Evolutionary conservation across 768 basidiomycete genomes (phyloP).

Genomic region (Lyophyllum decastes): DNA sequence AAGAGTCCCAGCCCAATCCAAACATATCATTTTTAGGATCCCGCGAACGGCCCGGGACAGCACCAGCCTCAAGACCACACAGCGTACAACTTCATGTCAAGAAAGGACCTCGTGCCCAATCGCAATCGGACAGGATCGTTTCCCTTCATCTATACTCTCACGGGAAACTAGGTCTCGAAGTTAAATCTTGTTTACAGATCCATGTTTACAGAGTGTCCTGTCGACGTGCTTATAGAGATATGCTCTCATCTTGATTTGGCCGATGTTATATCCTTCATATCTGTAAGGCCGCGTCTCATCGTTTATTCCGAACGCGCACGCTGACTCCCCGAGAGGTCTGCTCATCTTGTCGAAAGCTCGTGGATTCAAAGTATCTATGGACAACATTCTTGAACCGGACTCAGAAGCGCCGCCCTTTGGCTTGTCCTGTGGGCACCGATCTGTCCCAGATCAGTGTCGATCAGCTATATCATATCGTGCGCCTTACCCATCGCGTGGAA

Average conservation of each 20-base stretch:
- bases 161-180: too few relatives aligned
- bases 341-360: constrained; percentile 10
- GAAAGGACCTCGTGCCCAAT: too few relatives aligned
- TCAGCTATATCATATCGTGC: constrained; percentile 7
- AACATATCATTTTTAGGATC: too few relatives aligned
- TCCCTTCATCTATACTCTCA: too few relatives aligned
- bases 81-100: too few relatives aligned
- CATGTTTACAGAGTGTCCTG: background rate
- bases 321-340: constrained; percentile 8
- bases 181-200: too few relatives aligned
- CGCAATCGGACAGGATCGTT: too few relatives aligned
- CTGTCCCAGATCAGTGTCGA: constrained; percentile 6
- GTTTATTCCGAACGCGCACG: background rate
- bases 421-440: constrained; percentile 11
- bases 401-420: background rate
- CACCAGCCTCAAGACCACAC: too few relatives aligned
- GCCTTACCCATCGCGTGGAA: constrained; percentile 5
- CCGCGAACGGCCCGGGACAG: too few relatives aligned
- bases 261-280: constrained; percentile 10
- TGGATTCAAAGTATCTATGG: constrained; percentile 12
- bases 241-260: constrained; percentile 6
- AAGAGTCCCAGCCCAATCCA: too few relatives aligned
- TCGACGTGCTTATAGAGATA: constrained; percentile 9
- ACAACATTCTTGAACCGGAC: constrained; percentile 8
- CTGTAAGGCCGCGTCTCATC: background rate